Conservation (phyloP, 495 filamentous ascomycete genomes). For the Penicillium cataractarum region DNA sequence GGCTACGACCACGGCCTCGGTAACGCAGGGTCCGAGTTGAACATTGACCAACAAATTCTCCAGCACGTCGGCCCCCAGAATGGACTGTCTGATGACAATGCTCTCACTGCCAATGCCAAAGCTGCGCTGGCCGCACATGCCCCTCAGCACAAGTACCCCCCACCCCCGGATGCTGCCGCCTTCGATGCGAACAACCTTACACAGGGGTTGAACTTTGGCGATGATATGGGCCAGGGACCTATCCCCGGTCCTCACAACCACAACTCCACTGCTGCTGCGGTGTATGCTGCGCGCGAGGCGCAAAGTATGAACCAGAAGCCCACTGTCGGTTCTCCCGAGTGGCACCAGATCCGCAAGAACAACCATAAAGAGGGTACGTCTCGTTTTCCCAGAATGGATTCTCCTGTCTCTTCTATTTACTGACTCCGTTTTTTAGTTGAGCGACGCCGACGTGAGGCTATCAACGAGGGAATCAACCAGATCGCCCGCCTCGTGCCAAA, state of each 20-base stretch:
- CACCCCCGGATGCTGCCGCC: constrained; percentile 42
- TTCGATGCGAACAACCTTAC: constrained; percentile 49
- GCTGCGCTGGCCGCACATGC: constrained; percentile 50
- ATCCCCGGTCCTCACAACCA: constrained; percentile 45
- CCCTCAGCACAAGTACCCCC: constrained; percentile 50
- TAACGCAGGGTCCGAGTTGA: constrained; percentile 42
- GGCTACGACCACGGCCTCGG: constrained; percentile 48
- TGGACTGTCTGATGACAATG: constrained; percentile 51
- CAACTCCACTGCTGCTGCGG: constrained; percentile 52
- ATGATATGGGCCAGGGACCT: constrained; percentile 47
- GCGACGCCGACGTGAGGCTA: constrained; percentile 94
- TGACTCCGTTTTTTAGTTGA: constrained; percentile 66
- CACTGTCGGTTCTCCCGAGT: constrained; percentile 92
- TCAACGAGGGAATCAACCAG: constrained; percentile 99
- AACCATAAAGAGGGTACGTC: constrained; percentile 96
- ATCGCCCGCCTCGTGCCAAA: constrained; percentile 96
- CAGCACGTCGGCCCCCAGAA: constrained; percentile 53
- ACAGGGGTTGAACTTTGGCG: constrained; percentile 46
- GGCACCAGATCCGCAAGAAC: constrained; percentile 96
- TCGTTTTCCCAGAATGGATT: neutral
- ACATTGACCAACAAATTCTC: constrained; percentile 55
- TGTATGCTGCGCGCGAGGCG: constrained; percentile 51
- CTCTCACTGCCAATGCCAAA: constrained; percentile 51
- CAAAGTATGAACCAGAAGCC: constrained; percentile 68
- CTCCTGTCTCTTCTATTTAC: neutral